Evolutionary conservation across 441 rosid species (phyloP), one percentile per base, ranked within the genome.

Genomic region (Croton setiger): DNA sequence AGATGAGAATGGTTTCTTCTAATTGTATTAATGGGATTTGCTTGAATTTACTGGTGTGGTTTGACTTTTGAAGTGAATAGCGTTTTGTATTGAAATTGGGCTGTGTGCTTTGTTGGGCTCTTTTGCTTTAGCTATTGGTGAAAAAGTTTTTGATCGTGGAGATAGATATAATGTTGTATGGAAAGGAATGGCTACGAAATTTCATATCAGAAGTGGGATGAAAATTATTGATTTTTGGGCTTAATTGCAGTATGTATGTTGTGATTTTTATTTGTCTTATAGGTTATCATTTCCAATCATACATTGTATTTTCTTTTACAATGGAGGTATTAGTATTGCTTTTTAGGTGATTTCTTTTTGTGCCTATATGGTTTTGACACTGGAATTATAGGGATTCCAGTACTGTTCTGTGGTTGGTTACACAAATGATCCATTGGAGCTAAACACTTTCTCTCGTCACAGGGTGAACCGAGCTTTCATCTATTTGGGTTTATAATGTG

Each of bases 391-490:
- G 68, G 10, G 9, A n/a, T 57, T 45, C 23, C 4, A 20, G 39
- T 13, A 41, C 58, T 57, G 17, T n/a, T 53, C 13, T n/a, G n/a
- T 66, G 52, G 31, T 35, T 66, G 52, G 31, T 35, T 45, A 18
- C n/a, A 23, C 17, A 3, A 14, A 36, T 65, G 6, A 59, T 58
- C 3, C 17, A 14, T 17, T 6, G 21, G 31, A n/a, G 58, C 65
- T 23, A 41, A 14, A 54, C 23, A 31, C 47, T 69, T 67, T 59
- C 54, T 49, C 13, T 76, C 69, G 63, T 48, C 9, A 21, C 65
- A 94, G 98, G 85, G 97, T 66, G 97, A 94, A 75, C 98, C 98
- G 18, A 91, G 96, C 81, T 94, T 94, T 79, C 97, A 94, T 75
- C 79, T 94, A 48, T 89, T 94, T 74, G 98, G 98, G 77, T 94